Evolutionary conservation across 495 filamentous ascomycete species (phyloP).

Genomic region (Talaromyces stipitatus): DNA sequence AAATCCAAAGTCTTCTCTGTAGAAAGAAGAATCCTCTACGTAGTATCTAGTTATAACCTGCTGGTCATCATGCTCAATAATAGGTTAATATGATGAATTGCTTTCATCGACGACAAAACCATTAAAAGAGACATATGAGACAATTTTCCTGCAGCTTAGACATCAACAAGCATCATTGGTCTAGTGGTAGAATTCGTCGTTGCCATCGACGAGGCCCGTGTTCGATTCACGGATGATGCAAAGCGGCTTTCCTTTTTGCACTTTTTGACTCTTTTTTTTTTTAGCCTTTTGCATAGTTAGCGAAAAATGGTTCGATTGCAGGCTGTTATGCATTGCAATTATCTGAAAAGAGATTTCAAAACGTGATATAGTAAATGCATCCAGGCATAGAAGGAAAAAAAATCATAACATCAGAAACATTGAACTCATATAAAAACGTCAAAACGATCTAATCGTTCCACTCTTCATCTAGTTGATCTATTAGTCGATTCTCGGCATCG

Average conservation of each 20-base stretch:
- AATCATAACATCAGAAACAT: background rate
- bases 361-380: background rate
- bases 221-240: constrained; percentile 54
- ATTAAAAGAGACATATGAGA: background rate
- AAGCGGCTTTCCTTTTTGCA: background rate
- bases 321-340: background rate
- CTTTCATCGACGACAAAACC: background rate
- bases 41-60: too few relatives aligned
- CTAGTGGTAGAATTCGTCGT: constrained; percentile 55
- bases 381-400: background rate
- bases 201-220: constrained; percentile 53
- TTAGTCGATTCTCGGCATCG: constrained; percentile 87
- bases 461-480: constrained; percentile 95
- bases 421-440: background rate
- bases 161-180: constrained; percentile 41
- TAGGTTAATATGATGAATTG: background rate
- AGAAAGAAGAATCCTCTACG: too few relatives aligned
- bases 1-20: too few relatives aligned
- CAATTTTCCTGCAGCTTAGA: background rate
- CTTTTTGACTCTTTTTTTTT: background rate
- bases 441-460: constrained; percentile 39
- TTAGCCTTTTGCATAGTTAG: background rate
- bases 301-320: background rate
- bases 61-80: too few relatives aligned
- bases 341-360: background rate